Percentiles rank a stretch among this genome's conserved stretches.
These are phyloP conservation scores for Plasmodiophora brassicae DNA, from an alignment of 208 protist genomes.

Conservation along the genomic window DNA sequence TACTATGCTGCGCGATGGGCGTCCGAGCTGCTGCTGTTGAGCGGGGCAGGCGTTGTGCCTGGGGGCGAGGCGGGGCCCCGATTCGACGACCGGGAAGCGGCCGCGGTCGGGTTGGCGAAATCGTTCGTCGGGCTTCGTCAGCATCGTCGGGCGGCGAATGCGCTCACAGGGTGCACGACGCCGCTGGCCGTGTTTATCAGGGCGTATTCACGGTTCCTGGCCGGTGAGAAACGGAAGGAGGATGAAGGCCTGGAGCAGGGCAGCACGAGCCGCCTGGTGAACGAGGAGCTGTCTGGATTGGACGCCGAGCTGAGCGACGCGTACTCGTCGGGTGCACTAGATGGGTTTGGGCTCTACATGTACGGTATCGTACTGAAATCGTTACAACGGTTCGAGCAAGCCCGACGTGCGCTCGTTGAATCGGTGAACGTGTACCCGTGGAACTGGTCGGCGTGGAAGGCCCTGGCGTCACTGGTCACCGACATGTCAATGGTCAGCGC, in stretches of 20 bases:
- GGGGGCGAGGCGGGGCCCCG: neutral
- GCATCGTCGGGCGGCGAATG: neutral
- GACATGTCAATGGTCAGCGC: neutral
- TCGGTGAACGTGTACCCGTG: slow-evolving; percentile 51
- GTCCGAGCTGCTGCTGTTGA: neutral
- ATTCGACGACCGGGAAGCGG: neutral
- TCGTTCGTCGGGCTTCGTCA: neutral
- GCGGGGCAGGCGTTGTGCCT: neutral
- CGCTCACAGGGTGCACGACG: neutral
- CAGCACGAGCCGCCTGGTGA: neutral
- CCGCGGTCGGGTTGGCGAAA: neutral
- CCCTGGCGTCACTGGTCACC: slow-evolving; percentile 51
- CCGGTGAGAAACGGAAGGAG: neutral
- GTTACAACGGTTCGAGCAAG: slow-evolving; percentile 2
- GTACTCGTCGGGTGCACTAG: neutral
- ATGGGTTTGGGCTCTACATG: slow-evolving; percentile 40
- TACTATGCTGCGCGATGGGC: neutral
- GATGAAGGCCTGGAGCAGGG: neutral
- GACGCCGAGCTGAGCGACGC: neutral
- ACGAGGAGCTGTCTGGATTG: neutral
- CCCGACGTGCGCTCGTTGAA: slow-evolving; percentile 43
- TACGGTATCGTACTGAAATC: slow-evolving; percentile 40
- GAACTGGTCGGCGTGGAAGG: slow-evolving; percentile 64
- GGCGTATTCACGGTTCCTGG: neutral
- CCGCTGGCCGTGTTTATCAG: neutral